phyloP scores from a whole-genome alignment of 345 rosid genomes.

The Anacardium occidentale region DNA sequence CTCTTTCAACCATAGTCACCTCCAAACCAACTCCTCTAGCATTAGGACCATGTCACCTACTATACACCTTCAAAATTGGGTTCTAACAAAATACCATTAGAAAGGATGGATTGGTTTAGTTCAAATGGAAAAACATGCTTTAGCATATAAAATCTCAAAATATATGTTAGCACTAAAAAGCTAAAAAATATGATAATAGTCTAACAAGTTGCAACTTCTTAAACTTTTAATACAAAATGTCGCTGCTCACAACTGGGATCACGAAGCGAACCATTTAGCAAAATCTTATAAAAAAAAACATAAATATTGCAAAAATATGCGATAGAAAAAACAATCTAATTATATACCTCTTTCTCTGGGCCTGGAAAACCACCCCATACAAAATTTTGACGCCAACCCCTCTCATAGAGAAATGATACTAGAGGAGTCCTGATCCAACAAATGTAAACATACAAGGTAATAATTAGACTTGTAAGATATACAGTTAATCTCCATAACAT shows the following conservation, averaged over 20 bases:
- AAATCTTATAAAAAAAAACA: conserved; percentile 8
- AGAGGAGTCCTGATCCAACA: conserved; percentile 49
- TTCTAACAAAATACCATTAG: background rate
- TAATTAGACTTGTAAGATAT: background rate
- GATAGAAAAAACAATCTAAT: conserved; percentile 16
- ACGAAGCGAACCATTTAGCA: background rate
- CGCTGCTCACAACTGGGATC: background rate
- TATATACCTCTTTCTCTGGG: conserved; percentile 73
- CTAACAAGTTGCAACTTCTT: background rate
- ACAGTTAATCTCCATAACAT: background rate
- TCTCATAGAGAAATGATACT: conserved; percentile 78
- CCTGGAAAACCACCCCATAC: conserved; percentile 79
- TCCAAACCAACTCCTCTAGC: too few species aligned
- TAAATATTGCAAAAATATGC: background rate
- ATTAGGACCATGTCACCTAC: too few species aligned
- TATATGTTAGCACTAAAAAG: background rate
- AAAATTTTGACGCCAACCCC: conserved; percentile 95
- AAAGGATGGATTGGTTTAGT: background rate
- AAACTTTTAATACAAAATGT: background rate
- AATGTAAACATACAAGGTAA: conserved; percentile 2
- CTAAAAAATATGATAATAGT: background rate
- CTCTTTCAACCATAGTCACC: too few species aligned
- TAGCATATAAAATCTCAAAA: background rate
- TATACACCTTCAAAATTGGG: too few species aligned
- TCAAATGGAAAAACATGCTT: background rate